Base-by-base conservation (phyloP, 176 grass and related monocot genomes). In the Oryza longistaminata region DNA sequence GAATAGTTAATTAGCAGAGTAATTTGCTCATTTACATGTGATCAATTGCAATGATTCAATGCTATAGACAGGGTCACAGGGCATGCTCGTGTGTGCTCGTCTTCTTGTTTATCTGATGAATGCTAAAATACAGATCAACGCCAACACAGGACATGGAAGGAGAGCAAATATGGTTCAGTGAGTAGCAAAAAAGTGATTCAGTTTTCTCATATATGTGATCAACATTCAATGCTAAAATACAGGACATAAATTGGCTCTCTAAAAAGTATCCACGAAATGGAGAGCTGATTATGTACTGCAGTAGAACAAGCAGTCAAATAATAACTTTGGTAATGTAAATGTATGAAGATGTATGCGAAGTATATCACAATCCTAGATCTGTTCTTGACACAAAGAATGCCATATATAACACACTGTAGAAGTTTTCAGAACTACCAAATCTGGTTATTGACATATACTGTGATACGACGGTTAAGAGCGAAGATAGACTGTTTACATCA, bases 401-500 rank as follows among this genome's bases (percentile, higher is more conserved):
- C 58, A 62, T 61, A 61, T 22, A 61, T 61, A 19, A 81, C 16
- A 2, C 11, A 78, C 3, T 22, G 83, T 31, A 71, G 9, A 58
- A 33, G 25, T 13, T 69, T 8, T 52, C 24, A 49, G 48, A 27
- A 62, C n/a, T 19, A 66, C 64, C 14, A 79, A 65, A 66, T 79
- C 49, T 70, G 53, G 19, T 31, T 85, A 25, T 70, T 77, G 67
- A 44, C 35, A 71, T 61, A 71, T 60, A 11, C 58, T 44, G 45
- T 27, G n/a, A 7, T 25, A 19, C 1, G 5, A 21, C 29, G 50
- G 46, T 58, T 70, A 52, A 52, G 44, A 50, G 31, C 2, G 35
- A 77, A 70, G 34, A 7, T 70, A 82, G 15, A 33, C 24, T 34
- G 42, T 77, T 65, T 19, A 69, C n/a, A 78, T 77, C 79, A 88